Evolutionary conservation across 2,329 filamentous ascomycete genomes (phyloP).

Genomic region (Aspergillus versicolor): DNA sequence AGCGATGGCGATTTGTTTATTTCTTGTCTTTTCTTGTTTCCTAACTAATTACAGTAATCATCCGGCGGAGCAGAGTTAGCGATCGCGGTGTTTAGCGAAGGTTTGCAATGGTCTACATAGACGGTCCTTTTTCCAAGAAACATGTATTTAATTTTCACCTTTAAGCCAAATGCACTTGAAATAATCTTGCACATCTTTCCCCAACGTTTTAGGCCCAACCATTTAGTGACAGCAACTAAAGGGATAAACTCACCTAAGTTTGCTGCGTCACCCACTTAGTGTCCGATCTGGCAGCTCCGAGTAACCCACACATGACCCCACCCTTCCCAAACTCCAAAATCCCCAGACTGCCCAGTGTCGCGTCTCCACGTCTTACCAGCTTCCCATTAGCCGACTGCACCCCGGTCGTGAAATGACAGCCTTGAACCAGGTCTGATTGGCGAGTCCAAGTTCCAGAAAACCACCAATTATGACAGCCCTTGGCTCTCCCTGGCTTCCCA

Average conservation of each 20-base stretch:
- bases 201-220: not conserved
- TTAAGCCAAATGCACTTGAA: not conserved
- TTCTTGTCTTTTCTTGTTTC: not conserved
- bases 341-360: not conserved
- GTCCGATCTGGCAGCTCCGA: slow-evolving; percentile 14
- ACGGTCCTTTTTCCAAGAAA: slow-evolving; percentile 4
- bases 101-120: slow-evolving; percentile 11
- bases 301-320: slow-evolving; percentile 14
- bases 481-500: not conserved
- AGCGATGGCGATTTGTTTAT: not conserved
- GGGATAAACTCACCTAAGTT: slow-evolving; percentile 14
- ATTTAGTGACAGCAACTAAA: slow-evolving; percentile 4
- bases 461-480: no score
- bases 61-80: slow-evolving; percentile 1
- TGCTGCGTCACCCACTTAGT: slow-evolving; percentile 15
- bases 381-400: no score
- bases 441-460: no score
- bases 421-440: no score
- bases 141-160: slow-evolving; percentile 7
- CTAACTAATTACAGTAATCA: not conserved
- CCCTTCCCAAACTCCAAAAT: not conserved
- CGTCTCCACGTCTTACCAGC: no score
- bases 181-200: not conserved
- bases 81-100: slow-evolving; percentile 6
- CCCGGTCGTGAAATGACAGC: no score